These are phyloP conservation scores for Kokia cookei DNA, from an alignment of 441 rosid genomes.

Conservation along the genomic window DNA sequence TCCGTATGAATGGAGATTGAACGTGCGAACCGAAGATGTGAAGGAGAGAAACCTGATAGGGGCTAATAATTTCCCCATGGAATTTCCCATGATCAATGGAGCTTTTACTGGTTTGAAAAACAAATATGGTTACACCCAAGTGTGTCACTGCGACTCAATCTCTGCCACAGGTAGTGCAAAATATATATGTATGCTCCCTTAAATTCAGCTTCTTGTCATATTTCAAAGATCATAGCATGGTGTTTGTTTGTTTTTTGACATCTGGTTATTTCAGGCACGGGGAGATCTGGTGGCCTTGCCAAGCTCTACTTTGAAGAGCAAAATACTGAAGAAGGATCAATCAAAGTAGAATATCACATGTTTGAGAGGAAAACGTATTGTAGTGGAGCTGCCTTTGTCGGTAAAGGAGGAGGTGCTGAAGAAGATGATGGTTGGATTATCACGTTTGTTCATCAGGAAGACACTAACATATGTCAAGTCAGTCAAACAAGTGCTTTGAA, in stretches of 20 bases:
- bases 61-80: neutral
- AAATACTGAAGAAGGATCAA: neutral
- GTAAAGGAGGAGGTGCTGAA: conserved; percentile 20
- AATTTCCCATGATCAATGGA: conserved; percentile 8
- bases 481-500: neutral
- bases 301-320: conserved; percentile 33
- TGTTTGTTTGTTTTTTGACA: neutral
- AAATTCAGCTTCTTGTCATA: neutral
- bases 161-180: conserved; percentile 13
- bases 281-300: conserved; percentile 39
- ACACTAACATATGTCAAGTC: conserved; percentile 26
- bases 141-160: conserved; percentile 9
- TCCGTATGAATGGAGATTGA: conserved; percentile 42
- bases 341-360: conserved; percentile 33
- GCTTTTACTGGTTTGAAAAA: conserved; percentile 2
- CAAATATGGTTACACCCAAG: conserved; percentile 7
- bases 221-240: neutral
- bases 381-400: conserved; percentile 35
- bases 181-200: neutral
- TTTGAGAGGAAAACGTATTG: conserved; percentile 29
- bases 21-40: conserved; percentile 26
- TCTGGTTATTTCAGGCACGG: conserved; percentile 20
- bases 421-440: conserved; percentile 54
- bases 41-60: conserved; percentile 18
- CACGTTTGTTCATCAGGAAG: conserved; percentile 40